phyloP scores from a whole-genome alignment of 768 basidiomycete species.

The Boletus sp. region DNA sequence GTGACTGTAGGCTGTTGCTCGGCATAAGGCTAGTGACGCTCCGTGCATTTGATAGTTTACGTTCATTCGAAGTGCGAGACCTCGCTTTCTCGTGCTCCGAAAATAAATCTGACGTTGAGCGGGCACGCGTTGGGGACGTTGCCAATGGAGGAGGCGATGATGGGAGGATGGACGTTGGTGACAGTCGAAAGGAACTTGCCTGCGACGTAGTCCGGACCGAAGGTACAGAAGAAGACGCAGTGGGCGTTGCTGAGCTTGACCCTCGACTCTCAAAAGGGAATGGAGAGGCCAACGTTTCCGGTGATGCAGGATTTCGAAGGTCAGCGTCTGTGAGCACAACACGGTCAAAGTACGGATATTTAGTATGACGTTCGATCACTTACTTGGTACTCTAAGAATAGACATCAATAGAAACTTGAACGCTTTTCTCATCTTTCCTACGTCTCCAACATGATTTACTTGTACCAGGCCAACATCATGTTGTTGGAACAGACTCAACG shows the following conservation, averaged over 20 bases:
- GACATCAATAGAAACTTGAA: constrained; percentile 76
- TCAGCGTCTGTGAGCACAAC: constrained; percentile 36
- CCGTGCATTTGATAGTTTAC: constrained; percentile 31
- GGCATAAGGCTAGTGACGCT: constrained; percentile 27
- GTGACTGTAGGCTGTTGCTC: constrained; percentile 20
- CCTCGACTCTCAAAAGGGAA: constrained; percentile 54
- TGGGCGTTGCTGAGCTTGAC: constrained; percentile 52
- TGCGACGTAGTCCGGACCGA: constrained; percentile 34
- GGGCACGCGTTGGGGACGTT: constrained; percentile 51
- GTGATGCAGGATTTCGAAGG: constrained; percentile 73
- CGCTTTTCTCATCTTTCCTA: constrained; percentile 69
- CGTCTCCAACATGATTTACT: constrained; percentile 55
- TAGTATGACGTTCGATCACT: constrained; percentile 14
- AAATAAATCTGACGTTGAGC: constrained; percentile 54
- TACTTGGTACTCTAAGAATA: constrained; percentile 48
- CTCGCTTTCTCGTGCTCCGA: constrained; percentile 42
- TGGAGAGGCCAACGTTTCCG: constrained; percentile 50
- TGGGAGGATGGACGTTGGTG: constrained; percentile 35
- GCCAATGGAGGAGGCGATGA: constrained; percentile 39
- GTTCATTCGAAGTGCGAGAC: constrained; percentile 22
- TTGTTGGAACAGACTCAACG: constrained; percentile 46
- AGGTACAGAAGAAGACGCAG: constrained; percentile 41
- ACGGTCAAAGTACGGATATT: constrained; percentile 10
- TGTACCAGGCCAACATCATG: constrained; percentile 81
- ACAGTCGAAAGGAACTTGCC: constrained; percentile 27